These are phyloP conservation scores for Lepidium sativum DNA, from an alignment of 345 rosid species.

Conservation along the genomic window DNA sequence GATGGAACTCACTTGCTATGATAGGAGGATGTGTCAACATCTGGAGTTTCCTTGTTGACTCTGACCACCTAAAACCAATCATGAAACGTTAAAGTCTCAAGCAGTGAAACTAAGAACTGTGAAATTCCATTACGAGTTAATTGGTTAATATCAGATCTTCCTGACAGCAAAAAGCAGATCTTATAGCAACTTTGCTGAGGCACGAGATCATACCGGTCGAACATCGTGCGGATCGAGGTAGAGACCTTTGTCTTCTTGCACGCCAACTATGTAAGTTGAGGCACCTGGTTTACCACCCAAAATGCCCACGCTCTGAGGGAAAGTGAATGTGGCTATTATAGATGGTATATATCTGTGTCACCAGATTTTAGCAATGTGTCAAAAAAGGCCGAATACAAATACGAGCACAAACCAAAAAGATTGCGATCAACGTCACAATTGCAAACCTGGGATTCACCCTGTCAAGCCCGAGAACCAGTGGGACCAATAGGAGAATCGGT, in stretches of 20 bases:
- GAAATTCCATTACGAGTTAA: background rate
- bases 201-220: conserved; percentile 37
- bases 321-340: conserved; percentile 60
- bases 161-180: background rate
- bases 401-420: background rate
- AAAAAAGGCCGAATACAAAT: background rate
- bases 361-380: background rate
- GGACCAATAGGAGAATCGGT: conserved; percentile 81
- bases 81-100: background rate
- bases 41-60: conserved; percentile 41
- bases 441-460: conserved; percentile 81
- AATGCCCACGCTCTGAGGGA: conserved; percentile 89
- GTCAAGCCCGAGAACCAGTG: conserved; percentile 92
- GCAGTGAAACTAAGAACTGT: background rate
- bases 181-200: background rate
- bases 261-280: conserved; percentile 84
- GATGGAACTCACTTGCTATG: conserved; percentile 57
- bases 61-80: conserved; percentile 41
- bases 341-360: conserved; percentile 72
- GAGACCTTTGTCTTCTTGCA: conserved; percentile 70
- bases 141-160: background rate
- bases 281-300: conserved; percentile 93
- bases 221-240: conserved; percentile 94
- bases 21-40: conserved; percentile 80
- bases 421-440: background rate